A percentile compares a stretch with the other conserved stretches of the same genome.
These are phyloP conservation scores for Pilobolus umbonatus DNA, from an alignment of 192 early-diverging fungal genomes.

Conservation along the genomic window DNA sequence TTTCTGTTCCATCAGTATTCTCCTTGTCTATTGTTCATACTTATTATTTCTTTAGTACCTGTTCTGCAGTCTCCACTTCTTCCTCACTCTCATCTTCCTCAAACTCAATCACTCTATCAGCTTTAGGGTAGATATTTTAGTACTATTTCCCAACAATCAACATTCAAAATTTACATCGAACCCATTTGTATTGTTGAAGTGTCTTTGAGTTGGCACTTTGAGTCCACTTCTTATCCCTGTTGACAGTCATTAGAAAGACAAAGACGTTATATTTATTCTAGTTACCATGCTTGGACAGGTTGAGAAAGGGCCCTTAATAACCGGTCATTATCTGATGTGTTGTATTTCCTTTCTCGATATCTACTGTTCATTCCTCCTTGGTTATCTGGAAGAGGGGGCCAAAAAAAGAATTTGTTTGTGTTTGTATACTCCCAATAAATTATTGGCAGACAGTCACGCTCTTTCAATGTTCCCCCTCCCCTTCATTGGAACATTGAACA, in stretches of 20 bases:
- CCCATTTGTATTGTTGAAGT: conserved; percentile 12
- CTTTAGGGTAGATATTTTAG: conserved; percentile 9
- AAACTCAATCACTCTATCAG: conserved; percentile 18
- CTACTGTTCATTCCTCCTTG: conserved; percentile 15
- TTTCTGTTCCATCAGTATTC: background rate
- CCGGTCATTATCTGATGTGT: conserved; percentile 18
- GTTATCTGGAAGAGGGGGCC: no score
- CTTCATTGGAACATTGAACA: no score
- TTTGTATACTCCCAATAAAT: no score
- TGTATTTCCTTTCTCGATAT: conserved; percentile 19
- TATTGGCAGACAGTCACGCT: no score
- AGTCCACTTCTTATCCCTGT: conserved; percentile 25
- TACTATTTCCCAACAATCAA: no score
- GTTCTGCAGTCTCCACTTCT: background rate
- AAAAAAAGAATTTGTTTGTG: no score
- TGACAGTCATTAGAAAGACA: background rate
- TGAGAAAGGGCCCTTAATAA: conserved; percentile 20
- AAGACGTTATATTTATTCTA: background rate
- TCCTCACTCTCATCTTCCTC: conserved; percentile 19
- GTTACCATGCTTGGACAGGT: conserved; percentile 26
- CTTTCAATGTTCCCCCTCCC: no score
- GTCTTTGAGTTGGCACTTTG: conserved; percentile 7
- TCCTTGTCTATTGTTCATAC: background rate
- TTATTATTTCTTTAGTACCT: conserved; percentile 4
- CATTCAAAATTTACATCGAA: conserved; percentile 22